Evolutionary conservation across 768 basidiomycete genomes (phyloP).

Genomic region (Tephrocybe sp.): DNA sequence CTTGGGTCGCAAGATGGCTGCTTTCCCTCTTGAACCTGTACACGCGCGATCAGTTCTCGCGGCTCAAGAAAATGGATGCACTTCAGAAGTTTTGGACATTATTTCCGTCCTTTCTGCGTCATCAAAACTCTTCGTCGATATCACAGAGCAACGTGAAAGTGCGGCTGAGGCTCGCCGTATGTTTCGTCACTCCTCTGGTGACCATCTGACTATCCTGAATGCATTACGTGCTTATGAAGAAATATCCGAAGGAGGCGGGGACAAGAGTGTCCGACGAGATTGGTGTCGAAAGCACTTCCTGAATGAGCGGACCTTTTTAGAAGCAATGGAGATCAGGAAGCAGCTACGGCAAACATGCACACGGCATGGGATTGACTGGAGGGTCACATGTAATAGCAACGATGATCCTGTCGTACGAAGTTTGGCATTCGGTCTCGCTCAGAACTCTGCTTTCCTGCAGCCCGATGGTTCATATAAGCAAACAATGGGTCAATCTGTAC

Average conservation of each 20-base stretch:
- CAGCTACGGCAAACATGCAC: conserved; percentile 72
- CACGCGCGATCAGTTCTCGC: conserved; percentile 78
- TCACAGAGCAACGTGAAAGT: conserved; percentile 68
- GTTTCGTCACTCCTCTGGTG: conserved; percentile 82
- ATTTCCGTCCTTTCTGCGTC: conserved; percentile 80
- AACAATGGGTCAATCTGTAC: conserved; percentile 65
- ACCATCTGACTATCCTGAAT: conserved; percentile 89
- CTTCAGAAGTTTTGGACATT: conserved; percentile 78
- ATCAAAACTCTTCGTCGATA: conserved; percentile 78
- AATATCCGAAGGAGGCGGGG: conserved; percentile 41
- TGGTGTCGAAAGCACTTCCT: conserved; percentile 88
- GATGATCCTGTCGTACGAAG: conserved; percentile 69
- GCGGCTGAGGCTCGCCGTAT: conserved; percentile 68
- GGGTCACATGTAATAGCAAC: conserved; percentile 55
- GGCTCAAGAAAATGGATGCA: conserved; percentile 70
- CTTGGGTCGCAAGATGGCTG: conserved; percentile 79
- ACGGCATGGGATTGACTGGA: conserved; percentile 59
- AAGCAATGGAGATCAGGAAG: conserved; percentile 74
- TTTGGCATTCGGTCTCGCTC: conserved; percentile 72
- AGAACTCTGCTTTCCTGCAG: conserved; percentile 81
- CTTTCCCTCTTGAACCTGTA: conserved; percentile 89
- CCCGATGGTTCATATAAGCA: conserved; percentile 88
- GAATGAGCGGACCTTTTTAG: conserved; percentile 75
- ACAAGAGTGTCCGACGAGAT: conserved; percentile 47
- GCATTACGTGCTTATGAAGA: conserved; percentile 81